These are phyloP conservation scores for Groenewaldozyma tartarivorans DNA, from an alignment of 805 yeast species.

Conservation along the genomic window DNA sequence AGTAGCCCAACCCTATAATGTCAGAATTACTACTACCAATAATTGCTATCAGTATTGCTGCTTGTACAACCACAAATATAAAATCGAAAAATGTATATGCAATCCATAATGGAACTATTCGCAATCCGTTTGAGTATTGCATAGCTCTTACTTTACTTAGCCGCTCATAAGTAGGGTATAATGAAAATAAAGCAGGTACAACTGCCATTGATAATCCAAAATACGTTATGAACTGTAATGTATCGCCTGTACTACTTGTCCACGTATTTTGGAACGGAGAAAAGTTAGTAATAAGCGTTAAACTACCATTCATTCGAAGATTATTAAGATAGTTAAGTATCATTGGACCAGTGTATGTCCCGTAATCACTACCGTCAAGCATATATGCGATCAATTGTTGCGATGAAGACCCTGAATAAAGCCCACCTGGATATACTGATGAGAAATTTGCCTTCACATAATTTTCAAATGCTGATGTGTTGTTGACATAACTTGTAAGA, in stretches of 20 bases:
- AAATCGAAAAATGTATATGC: constrained; percentile 24
- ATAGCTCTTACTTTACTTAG: constrained; percentile 26
- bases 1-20: constrained; percentile 23
- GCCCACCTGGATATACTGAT: constrained; percentile 26
- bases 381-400: constrained; percentile 23
- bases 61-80: constrained; percentile 16
- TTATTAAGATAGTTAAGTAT: constrained; percentile 24
- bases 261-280: constrained; percentile 28
- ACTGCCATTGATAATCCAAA: constrained; percentile 29
- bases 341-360: constrained; percentile 18
- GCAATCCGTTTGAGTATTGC: constrained; percentile 31
- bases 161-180: constrained; percentile 29
- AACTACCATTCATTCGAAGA: constrained; percentile 22
- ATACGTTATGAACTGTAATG: constrained; percentile 27
- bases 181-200: constrained; percentile 27
- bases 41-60: constrained; percentile 22
- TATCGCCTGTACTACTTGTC: constrained; percentile 24
- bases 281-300: constrained; percentile 21
- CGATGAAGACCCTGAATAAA: constrained; percentile 17
- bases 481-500: constrained; percentile 11
- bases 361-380: constrained; percentile 18
- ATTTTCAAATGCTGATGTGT: constrained; percentile 16
- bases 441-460: constrained; percentile 18
- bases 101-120: constrained; percentile 26
- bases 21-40: constrained; percentile 19